These are phyloP conservation scores for Blastobotrys niveus DNA, from an alignment of 1,139 yeast species.

Conservation along the genomic window DNA sequence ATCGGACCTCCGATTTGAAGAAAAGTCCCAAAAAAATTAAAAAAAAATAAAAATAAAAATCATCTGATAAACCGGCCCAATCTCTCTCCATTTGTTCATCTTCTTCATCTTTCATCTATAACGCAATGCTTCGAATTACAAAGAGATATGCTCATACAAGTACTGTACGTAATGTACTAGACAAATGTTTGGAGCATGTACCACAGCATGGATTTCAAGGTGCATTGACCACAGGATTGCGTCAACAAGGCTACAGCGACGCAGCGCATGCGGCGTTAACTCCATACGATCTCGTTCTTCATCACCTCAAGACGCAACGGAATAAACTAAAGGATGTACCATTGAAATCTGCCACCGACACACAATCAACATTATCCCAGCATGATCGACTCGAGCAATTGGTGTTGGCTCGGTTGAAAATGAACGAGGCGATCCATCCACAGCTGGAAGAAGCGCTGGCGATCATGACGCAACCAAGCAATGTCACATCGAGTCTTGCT, in stretches of 20 bases:
- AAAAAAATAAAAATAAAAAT: too few relatives aligned
- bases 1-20: too few relatives aligned
- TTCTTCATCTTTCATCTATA: background rate
- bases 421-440: conserved; percentile 41
- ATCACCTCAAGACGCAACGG: conserved; percentile 50
- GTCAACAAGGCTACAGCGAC: conserved; percentile 58
- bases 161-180: conserved; percentile 23
- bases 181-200: conserved; percentile 48
- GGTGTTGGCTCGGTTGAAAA: conserved; percentile 54
- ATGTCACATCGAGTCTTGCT: conserved; percentile 46
- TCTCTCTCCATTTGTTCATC: background rate
- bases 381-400: conserved; percentile 32
- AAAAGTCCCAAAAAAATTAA: too few relatives aligned
- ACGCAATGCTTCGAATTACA: background rate
- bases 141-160: conserved; percentile 3
- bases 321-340: conserved; percentile 28
- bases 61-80: too few relatives aligned
- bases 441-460: conserved; percentile 45
- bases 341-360: conserved; percentile 20
- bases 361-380: too few relatives aligned
- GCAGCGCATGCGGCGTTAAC: conserved; percentile 56
- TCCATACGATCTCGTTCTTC: conserved; percentile 59
- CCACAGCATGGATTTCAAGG: conserved; percentile 66
- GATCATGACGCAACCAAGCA: conserved; percentile 50
- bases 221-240: conserved; percentile 57